A percentile compares a stretch with the other conserved stretches of the same genome.
Evolutionary conservation across 2,329 filamentous ascomycete genomes (phyloP).

Genomic region (Simplicillium sp.): DNA sequence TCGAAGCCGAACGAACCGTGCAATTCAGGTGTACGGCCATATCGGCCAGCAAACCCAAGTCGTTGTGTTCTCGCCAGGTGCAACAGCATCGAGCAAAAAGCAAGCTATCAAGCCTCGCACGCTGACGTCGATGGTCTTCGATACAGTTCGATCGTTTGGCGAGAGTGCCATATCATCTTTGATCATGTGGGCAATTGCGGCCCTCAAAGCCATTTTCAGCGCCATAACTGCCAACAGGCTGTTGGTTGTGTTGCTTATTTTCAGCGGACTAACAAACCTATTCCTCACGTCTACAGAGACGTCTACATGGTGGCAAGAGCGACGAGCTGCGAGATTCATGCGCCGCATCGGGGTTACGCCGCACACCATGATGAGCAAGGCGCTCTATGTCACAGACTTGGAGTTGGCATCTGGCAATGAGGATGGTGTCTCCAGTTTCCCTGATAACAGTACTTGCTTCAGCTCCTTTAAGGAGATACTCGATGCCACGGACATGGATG

Average conservation of each 20-base stretch:
- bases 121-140: conserved; percentile 60
- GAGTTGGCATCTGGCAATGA: conserved; percentile 47
- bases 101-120: conserved; percentile 52
- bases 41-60: conserved; percentile 60
- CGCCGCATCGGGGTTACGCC: conserved; percentile 68
- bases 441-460: conserved; percentile 47
- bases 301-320: conserved; percentile 77
- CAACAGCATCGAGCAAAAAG: conserved; percentile 37
- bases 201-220: conserved; percentile 54
- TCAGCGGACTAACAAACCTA: conserved; percentile 65
- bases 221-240: conserved; percentile 65
- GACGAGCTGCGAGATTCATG: conserved; percentile 75
- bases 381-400: conserved; percentile 75
- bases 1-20: conserved; percentile 65
- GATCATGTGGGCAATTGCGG: conserved; percentile 67
- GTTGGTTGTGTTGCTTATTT: conserved; percentile 56
- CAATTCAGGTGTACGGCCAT: conserved; percentile 70
- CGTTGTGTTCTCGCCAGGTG: conserved; percentile 47
- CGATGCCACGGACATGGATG: conserved; percentile 48
- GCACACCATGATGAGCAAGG: conserved; percentile 71
- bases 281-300: conserved; percentile 66
- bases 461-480: conserved; percentile 51
- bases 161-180: conserved; percentile 68
- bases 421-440: conserved; percentile 21
- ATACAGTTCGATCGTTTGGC: conserved; percentile 61